Percentiles rank a stretch among this genome's conserved stretches.
These are phyloP conservation scores for Ophiosphaerella narmari DNA, from an alignment of 2,329 filamentous ascomycete species.

Conservation along the genomic window DNA sequence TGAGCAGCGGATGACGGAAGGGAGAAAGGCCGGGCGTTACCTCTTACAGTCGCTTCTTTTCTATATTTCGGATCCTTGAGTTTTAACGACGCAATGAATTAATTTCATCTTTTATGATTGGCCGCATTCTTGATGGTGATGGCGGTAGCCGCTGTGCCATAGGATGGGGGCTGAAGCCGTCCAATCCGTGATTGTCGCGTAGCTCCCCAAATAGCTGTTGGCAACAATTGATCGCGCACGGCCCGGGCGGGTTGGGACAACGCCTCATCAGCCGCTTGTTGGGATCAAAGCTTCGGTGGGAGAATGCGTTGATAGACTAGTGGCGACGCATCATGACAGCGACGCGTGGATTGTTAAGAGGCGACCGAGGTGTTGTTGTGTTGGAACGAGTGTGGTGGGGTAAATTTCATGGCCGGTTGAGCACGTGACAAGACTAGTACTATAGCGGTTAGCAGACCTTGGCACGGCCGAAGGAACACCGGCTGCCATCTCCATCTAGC, in stretches of 20 bases:
- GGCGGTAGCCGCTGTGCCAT: slow-evolving; percentile 46
- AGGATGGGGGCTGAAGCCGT: slow-evolving; percentile 43
- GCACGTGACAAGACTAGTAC: slow-evolving; percentile 39
- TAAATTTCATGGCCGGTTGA: slow-evolving; percentile 27
- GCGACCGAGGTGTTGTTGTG: slow-evolving; percentile 30
- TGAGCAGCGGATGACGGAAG: slow-evolving; percentile 32
- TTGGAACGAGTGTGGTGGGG: slow-evolving; percentile 37
- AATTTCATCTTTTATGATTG: slow-evolving; percentile 36
- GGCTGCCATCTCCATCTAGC: neutral
- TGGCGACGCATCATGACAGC: slow-evolving; percentile 7
- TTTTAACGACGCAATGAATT: slow-evolving; percentile 41
- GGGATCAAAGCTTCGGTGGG: slow-evolving; percentile 1
- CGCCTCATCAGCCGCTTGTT: slow-evolving; percentile 23
- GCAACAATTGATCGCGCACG: slow-evolving; percentile 39
- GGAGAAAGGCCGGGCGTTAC: slow-evolving; percentile 40
- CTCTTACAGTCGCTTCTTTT: slow-evolving; percentile 45
- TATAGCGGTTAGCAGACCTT: slow-evolving; percentile 4
- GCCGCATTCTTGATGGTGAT: slow-evolving; percentile 29
- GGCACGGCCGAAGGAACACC: slow-evolving; percentile 25
- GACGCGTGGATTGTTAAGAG: slow-evolving; percentile 13
- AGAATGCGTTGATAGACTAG: neutral
- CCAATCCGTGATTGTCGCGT: slow-evolving; percentile 49
- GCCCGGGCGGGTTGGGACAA: slow-evolving; percentile 30
- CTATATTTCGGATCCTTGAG: slow-evolving; percentile 31
- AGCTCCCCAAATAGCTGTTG: slow-evolving; percentile 45